These are phyloP conservation scores for Nymphaea thermarum DNA, from an alignment of 164 flowering plant species.

Conservation along the genomic window DNA sequence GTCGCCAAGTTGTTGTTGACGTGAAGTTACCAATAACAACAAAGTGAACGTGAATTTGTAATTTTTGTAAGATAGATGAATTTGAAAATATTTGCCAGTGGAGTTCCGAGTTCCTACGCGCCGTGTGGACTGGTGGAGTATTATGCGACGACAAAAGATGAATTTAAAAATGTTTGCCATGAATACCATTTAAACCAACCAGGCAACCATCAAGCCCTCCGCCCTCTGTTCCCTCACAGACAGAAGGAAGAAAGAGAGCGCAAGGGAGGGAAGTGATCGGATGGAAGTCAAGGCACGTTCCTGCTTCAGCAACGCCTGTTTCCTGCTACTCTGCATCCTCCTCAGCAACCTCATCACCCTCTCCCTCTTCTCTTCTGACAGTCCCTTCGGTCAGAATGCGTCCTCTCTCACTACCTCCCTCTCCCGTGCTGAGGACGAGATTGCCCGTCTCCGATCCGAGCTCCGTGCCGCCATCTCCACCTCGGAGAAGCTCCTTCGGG, in stretches of 20 bases:
- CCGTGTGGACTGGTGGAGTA: too few relatives aligned
- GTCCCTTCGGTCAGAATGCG: background rate
- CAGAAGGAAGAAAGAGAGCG: background rate
- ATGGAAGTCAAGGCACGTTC: background rate
- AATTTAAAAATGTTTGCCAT: too few relatives aligned
- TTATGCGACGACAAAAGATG: too few relatives aligned
- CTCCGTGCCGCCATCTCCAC: background rate
- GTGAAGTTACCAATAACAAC: too few relatives aligned
- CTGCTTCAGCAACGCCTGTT: background rate
- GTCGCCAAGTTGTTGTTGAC: too few relatives aligned
- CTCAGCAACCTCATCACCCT: slow-evolving; percentile 36
- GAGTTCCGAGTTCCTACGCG: too few relatives aligned
- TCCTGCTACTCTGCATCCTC: slow-evolving; percentile 16
- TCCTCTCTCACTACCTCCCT: background rate
- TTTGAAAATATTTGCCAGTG: too few relatives aligned
- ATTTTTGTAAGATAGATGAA: too few relatives aligned
- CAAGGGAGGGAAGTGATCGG: background rate
- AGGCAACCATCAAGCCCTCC: too few relatives aligned
- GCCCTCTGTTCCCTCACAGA: too few relatives aligned
- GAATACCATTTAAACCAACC: too few relatives aligned
- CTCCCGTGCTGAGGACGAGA: background rate
- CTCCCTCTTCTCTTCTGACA: slow-evolving; percentile 16
- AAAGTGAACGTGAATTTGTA: too few relatives aligned
- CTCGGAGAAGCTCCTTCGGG: background rate
- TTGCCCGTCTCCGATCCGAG: background rate